Base-by-base conservation (phyloP, 1,284 basidiomycete species). In the Bondarzewia mesenterica region DNA sequence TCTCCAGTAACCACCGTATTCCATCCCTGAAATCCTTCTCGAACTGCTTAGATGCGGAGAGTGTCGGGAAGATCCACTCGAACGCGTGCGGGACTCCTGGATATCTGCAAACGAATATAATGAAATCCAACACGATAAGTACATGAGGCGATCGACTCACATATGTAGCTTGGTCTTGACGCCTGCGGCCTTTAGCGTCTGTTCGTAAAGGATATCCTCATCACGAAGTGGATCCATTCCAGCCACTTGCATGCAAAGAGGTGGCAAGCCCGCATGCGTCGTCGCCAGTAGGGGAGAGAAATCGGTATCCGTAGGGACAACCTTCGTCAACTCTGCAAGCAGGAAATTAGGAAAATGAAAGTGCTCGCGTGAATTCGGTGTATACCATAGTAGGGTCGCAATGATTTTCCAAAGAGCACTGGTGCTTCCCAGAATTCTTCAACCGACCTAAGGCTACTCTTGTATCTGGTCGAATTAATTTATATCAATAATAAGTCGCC, bases 391-490 rank as follows among this genome's bases (percentile, higher is more conserved):
- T n/a, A n/a, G n/a, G n/a, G n/a, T n/a, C n/a, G 12, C n/a, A 32
- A 32, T n/a, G 29, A 10, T n/a, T n/a, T 32, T 32, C 29, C 29
- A 12, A n/a, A n/a, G n/a, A 32, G 29, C n/a, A 35, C 23, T 5
- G 44, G 44, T 10, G 55, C 52, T 37, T 54, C 52, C 26, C 56
- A 54, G 51, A 54, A 54, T 49, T 58, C 46, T 21, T 56, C 57
- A 7, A 54, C 46, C 3, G 58, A 61, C 15, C 53, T 53, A 6
- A 60, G 46, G 41, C 58, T 49, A 29, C 52, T 29, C 39, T 56
- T 57, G 42, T 49, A 59, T 23, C 59, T 59, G 40, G 7, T 14
- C n/a, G n/a, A n/a, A n/a, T n/a, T n/a, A n/a, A n/a, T n/a, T n/a
- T n/a, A n/a, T n/a, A n/a, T n/a, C n/a, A n/a, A n/a, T n/a, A n/a